Evolutionary conservation across 2,329 filamentous ascomycete species (phyloP), one percentile per base, ranked within the genome.

Genomic region (Cytospora chrysosperma): DNA sequence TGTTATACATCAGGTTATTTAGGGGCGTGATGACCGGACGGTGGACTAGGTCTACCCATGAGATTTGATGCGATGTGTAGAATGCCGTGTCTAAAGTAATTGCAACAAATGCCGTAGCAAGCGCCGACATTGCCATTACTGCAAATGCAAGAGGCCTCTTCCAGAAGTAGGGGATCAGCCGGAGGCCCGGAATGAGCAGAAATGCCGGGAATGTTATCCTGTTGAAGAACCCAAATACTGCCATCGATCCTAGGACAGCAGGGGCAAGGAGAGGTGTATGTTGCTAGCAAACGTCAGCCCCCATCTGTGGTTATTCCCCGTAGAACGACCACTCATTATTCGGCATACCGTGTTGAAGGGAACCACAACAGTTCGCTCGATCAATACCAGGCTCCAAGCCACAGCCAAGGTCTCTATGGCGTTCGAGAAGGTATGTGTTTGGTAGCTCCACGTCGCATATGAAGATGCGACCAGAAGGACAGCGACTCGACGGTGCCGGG

Each of bases 371-470:
- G 98, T 95, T 73, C 94, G 88, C 75, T 91, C 88, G 66, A 97
- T 93, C 75, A 99, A 79, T 55, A 98, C 93, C 75, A 99, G 78
- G 72, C 91, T 93, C 95, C 95, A 99, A 60, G 92, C 86, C 58
- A 99, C 93, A 57, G 94, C 84, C 70, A 99, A 81, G 3, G 95
- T 98, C 79, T 99, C 95, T 69, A 98, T 85, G 66, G 94, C 96
- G 78, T 99, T 99, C 67, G 94, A 98, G 76, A 99, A 98, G 15
- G 95, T 98, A 77, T 99, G 95, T 21, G 92, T 95, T 78, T 99
- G 95, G 78, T 94, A 97, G 52, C 94, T 97, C 94, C 95, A 99
- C 55, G 95, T 99, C 70, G 97, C 94, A 77, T 98, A 99, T 28
- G 93, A 97, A 30, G 94, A 98, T 53, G 94, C 93, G 65, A 97